phyloP scores from a whole-genome alignment of 495 filamentous ascomycete species.

The Aspergillus sparsus region DNA sequence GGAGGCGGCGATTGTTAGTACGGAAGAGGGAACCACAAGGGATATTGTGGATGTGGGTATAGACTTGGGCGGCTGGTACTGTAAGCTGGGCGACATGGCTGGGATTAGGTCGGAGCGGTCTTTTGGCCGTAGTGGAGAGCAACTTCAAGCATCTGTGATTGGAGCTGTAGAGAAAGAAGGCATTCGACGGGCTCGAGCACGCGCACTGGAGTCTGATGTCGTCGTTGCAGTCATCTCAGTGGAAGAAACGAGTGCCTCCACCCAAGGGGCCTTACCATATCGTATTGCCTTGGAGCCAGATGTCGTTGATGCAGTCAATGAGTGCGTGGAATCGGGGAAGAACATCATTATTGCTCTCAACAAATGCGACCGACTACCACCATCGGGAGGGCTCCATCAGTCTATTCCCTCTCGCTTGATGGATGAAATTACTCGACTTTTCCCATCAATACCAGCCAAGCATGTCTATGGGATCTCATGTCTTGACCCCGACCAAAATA shows the following conservation, averaged over 20 bases:
- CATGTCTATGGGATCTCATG: constrained; percentile 72
- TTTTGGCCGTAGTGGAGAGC: constrained; percentile 18
- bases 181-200: constrained; percentile 79
- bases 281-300: constrained; percentile 55
- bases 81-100: constrained; percentile 88
- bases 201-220: constrained; percentile 81
- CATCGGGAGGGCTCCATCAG: neutral
- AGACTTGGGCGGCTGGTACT: constrained; percentile 86
- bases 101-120: constrained; percentile 60
- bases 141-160: constrained; percentile 38
- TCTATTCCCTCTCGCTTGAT: constrained; percentile 24
- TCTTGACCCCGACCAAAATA: constrained; percentile 36
- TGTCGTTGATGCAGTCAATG: constrained; percentile 57
- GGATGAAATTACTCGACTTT: constrained; percentile 29
- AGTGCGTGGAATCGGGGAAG: constrained; percentile 56
- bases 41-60: constrained; percentile 93
- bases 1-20: constrained; percentile 91
- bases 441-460: constrained; percentile 39
- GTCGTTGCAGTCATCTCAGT: constrained; percentile 78
- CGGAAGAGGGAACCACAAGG: constrained; percentile 87
- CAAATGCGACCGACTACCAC: constrained; percentile 67
- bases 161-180: constrained; percentile 86
- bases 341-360: constrained; percentile 75
- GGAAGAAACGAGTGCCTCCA: constrained; percentile 41
- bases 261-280: constrained; percentile 26